These are phyloP conservation scores for Ascosphaera apis DNA, from an alignment of 2,329 filamentous ascomycete species.

Conservation along the genomic window DNA sequence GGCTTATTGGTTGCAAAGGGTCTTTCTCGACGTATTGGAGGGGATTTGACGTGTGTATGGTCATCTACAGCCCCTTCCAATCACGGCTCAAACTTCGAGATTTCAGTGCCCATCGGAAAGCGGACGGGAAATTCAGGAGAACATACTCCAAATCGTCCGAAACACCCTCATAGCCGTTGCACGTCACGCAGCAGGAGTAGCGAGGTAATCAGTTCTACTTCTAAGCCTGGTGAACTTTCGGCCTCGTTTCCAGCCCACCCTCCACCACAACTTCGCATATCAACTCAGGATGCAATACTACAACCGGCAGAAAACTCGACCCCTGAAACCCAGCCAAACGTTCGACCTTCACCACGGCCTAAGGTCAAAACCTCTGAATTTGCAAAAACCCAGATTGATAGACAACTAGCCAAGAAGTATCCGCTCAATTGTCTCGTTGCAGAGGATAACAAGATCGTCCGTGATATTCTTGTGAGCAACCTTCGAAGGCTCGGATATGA, in stretches of 20 bases:
- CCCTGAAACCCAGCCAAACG: background rate
- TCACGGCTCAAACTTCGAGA: conserved; percentile 45
- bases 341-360: background rate
- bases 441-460: conserved; percentile 52
- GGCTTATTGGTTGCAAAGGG: conserved; percentile 52
- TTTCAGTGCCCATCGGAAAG: conserved; percentile 35
- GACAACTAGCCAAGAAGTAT: conserved; percentile 32
- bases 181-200: background rate
- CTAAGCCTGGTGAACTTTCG: background rate
- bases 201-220: too few relatives aligned
- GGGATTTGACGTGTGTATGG: conserved; percentile 40
- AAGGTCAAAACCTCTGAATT: background rate
- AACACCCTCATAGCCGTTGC: background rate
- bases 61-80: conserved; percentile 37
- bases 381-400: conserved; percentile 19
- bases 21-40: conserved; percentile 42
- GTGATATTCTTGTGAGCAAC: conserved; percentile 42
- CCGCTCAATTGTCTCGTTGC: conserved; percentile 47
- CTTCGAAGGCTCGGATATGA: conserved; percentile 43
- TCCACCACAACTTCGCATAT: background rate
- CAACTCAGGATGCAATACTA: background rate
- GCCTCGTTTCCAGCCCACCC: background rate
- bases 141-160: conserved; percentile 5
- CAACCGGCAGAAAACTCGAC: background rate
- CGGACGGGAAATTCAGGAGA: background rate